Conservation (phyloP, 2,329 filamentous ascomycete species). For the Drechslerella coelobrocha region DNA sequence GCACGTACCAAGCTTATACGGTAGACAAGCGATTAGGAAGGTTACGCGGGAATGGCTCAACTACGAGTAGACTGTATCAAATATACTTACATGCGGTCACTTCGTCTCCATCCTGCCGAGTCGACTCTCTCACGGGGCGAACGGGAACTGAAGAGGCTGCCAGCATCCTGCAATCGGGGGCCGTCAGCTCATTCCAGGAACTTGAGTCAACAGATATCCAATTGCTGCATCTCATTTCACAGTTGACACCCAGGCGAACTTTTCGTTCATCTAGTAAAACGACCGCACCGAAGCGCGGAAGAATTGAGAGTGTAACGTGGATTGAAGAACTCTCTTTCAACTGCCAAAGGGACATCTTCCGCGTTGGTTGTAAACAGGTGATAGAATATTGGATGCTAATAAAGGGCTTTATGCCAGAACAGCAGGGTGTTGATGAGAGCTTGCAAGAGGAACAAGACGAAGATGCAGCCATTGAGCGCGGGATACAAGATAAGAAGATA, state of each 20-base stretch:
- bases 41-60: slow-evolving; percentile 62
- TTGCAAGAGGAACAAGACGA: slow-evolving; percentile 12
- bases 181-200: slow-evolving; percentile 61
- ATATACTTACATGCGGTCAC: slow-evolving; percentile 66
- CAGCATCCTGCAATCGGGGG: slow-evolving; percentile 62
- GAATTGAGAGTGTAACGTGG: slow-evolving; percentile 29
- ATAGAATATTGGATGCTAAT: slow-evolving; percentile 35
- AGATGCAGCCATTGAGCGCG: slow-evolving; percentile 25
- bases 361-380: slow-evolving; percentile 14
- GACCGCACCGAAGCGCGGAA: slow-evolving; percentile 1
- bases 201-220: slow-evolving; percentile 58
- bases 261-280: slow-evolving; percentile 53
- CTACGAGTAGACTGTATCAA: slow-evolving; percentile 64
- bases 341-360: slow-evolving; percentile 41
- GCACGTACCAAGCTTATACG: slow-evolving; percentile 60
- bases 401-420: slow-evolving; percentile 18
- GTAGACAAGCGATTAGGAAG: slow-evolving; percentile 64
- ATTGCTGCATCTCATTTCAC: slow-evolving; percentile 58
- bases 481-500: slow-evolving; percentile 24
- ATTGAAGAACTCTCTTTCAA: slow-evolving; percentile 30
- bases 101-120: slow-evolving; percentile 60
- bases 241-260: slow-evolving; percentile 59
- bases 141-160: slow-evolving; percentile 67
- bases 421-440: not conserved
- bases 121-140: slow-evolving; percentile 61